Evolutionary conservation across 2,329 filamentous ascomycete species (phyloP), one percentile per base, ranked within the genome.

Genomic region (Aspergillus tamarii): DNA sequence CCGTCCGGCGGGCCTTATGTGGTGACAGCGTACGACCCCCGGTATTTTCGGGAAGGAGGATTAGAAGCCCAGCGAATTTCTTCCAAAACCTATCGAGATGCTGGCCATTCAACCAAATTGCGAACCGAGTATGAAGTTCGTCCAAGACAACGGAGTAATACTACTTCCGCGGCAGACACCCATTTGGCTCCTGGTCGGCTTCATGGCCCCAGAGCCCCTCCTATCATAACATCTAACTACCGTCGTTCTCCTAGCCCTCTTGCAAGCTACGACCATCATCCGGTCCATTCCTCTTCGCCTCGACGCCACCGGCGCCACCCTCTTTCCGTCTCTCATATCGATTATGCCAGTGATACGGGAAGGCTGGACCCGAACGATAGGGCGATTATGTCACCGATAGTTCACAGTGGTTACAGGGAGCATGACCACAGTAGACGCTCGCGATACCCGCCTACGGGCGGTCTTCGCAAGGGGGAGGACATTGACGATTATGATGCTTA

Each of bases 401-500:
- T 68, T 16, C 69, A 72, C 46, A 64, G 69, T 11, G 69, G 59
- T 7, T 72, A 78, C 59, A 73, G 66, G n/a, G 64, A 60, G 12
- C 68, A 77, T 34, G 67, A 69, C 21, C 70, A 71, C 2, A 67
- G 66, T 55, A 66, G 65, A 9, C 68, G 67, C 16, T 69, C 68
- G 52, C 72, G 71, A 23, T 74, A 79, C 61, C 72, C 73, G 39
- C 67, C 69, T 14, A 70, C 73, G 9, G 73, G 72, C 21, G 69
- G 73, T 39, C 62, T 69, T 52, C 69, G 71, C 54, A 74, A 77
- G 61, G 72, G 73, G 43, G 74, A 78, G 28, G 77, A 80, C 54
- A 77, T 81, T 64, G 78, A 80, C 57, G 71, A 78, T 21, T 76
- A 77, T 53, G 75, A 80, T 68, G 77, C 78, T 8, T 83, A 81